A percentile compares a stretch with the other conserved stretches of the same genome.
These are phyloP conservation scores for Penicillium fuscoglaucum DNA, from an alignment of 2,329 filamentous ascomycete species.

Conservation along the genomic window DNA sequence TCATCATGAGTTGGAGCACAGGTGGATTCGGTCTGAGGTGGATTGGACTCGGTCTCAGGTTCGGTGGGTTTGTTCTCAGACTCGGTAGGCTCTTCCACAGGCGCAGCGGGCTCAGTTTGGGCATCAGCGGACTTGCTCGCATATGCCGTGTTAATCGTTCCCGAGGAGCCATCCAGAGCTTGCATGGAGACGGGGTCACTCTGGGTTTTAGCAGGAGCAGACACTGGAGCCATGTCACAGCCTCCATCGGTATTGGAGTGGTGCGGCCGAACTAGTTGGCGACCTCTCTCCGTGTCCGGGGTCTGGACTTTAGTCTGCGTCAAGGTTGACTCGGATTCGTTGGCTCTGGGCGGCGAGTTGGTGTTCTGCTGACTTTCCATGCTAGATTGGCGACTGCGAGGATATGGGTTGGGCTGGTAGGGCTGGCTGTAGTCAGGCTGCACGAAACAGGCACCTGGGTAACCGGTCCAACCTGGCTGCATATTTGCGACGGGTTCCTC, in stretches of 20 bases:
- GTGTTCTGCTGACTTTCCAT: not conserved
- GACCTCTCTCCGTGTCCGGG: slow-evolving; percentile 4
- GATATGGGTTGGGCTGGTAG: not conserved
- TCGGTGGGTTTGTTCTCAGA: not conserved
- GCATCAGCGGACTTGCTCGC: not conserved
- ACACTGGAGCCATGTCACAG: not conserved
- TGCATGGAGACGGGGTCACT: not conserved
- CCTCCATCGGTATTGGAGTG: slow-evolving; percentile 4
- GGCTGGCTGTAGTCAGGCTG: slow-evolving; percentile 4
- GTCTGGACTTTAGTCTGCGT: not conserved
- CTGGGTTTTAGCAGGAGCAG: not conserved
- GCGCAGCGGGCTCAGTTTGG: not conserved
- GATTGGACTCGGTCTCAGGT: not conserved
- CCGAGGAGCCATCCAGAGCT: not conserved
- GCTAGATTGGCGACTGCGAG: not conserved
- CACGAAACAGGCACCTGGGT: not conserved
- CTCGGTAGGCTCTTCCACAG: not conserved
- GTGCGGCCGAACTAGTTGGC: not conserved
- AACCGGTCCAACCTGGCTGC: not conserved
- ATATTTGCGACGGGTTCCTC: not conserved
- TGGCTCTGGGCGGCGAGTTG: not conserved
- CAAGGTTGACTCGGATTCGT: not conserved
- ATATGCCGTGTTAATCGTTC: not conserved
- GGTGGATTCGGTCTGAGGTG: not conserved
- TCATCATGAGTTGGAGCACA: not conserved